Evolutionary conservation across 306 rosid genomes (phyloP), one percentile per base, ranked within the genome.

Genomic region (Prunus mongolica): DNA sequence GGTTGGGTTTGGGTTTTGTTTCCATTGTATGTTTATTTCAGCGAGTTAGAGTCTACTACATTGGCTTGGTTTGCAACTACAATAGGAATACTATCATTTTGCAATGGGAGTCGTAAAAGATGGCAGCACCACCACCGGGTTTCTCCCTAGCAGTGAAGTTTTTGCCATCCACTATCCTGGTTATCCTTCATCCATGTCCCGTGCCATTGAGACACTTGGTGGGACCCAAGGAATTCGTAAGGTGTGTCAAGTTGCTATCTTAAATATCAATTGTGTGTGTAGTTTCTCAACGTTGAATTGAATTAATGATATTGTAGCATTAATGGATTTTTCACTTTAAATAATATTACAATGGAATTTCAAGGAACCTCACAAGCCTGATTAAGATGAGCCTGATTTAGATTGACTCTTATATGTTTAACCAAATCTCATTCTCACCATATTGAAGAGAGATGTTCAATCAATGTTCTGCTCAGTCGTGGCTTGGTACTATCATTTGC

Each of bases 81-180:
- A 54, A 19, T 3, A 56, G 12, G 28, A 49, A 3, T 49, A 49
- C 18, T 15, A 13, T 3, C 16, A 49, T 8, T 2, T 10, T 14
- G 44, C 14, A 76, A 93, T 91, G 95, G 90, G 93, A 79, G 78
- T 83, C 71, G 80, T 89, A 54, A 87, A 85, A 65, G 88, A 89
- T 71, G 94, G 91, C 27, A 81, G 91, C 27, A 84, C 78, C 55
- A 76, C 88, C 71, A 78, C 96, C 3, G 97, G 98, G 54, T 71
- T 80, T 76, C 28, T 93, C 30, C 96, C 98, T 0, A 77, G 74
- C 65, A 73, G 77, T 52, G 76, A 79, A 45, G 90, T 79, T 6
- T 91, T 93, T 76, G 71, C 88, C 15, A 85, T 91, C 38, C 87
- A 88, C 81, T 91, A 84, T 83, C 98, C 98, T 52, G 93, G 89